Base-by-base conservation (phyloP, 768 basidiomycete genomes). In the Amylocystis lapponica region DNA sequence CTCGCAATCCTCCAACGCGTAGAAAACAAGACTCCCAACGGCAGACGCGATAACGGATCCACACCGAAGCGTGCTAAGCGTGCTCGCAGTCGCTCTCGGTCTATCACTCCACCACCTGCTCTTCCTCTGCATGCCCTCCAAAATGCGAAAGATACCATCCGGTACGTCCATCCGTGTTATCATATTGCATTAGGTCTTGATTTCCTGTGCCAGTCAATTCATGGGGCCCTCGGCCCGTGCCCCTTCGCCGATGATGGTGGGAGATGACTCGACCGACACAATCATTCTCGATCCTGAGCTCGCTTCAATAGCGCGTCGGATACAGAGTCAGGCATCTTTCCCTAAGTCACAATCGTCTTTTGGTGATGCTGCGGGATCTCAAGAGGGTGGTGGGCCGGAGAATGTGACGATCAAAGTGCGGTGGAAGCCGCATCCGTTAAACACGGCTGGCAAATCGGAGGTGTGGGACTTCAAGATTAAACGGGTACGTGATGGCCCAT, bases 101-200 rank as follows among this genome's bases (percentile, higher is more conserved):
- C 86, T 3, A 74, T 89, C 29, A 90, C 86, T 0, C 86, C 87
- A 2, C 86, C 86, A 4, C 87, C 86, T 0, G 68, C 67, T 27
- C 60, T 88, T 12, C 65, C 82, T 2, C 55, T 62, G 9, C 66
- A 76, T 23, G 72, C 79, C 43, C 65, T 81, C 1, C 70, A 76
- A 51, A 69, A 70, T 42, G 80, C 83, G 12, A 74, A 72, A 30
- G 66, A 74, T 27, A 61, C 85, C 14, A 75, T 87, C 37, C 71
- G 79, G 87, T 87, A 22, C 30, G 60, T 37, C 5, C 19, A 2
- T n/a, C n/a, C n/a, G n/a, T n/a, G n/a, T n/a, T n/a, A n/a, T n/a
- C n/a, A n/a, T n/a, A n/a, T n/a, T n/a, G n/a, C n/a, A n/a, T 27
- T 17, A 50, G 43, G 5, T 21, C 34, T 27, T 36, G 23, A 31